Evolutionary conservation across 495 filamentous ascomycete species (phyloP).

Genomic region (Penicillium pancosmium): DNA sequence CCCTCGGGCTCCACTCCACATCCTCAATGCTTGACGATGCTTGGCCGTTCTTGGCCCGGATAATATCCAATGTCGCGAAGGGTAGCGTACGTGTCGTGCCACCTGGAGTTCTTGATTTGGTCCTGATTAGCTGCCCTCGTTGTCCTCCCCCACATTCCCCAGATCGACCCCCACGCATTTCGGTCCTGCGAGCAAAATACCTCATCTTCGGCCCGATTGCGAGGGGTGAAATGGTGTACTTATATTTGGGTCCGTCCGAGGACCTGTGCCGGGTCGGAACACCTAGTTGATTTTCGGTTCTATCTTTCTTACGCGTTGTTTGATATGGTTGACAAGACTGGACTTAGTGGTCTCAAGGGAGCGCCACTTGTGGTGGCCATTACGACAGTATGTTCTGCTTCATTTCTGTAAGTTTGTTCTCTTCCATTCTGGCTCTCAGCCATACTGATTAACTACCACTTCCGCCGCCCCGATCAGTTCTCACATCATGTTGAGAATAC

Average conservation of each 20-base stretch:
- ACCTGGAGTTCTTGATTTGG: not conserved
- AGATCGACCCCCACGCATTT: constrained; percentile 24
- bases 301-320: not conserved
- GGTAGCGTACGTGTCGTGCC: not conserved
- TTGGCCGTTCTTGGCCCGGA: not conserved
- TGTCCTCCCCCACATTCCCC: constrained; percentile 18
- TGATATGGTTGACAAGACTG: constrained; percentile 19
- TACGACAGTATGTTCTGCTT: constrained; percentile 29
- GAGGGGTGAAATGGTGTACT: not conserved
- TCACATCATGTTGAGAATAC: not conserved
- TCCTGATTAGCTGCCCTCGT: not conserved
- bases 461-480: not conserved
- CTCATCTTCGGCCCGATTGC: constrained; percentile 12
- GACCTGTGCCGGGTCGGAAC: not conserved
- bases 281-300: not conserved
- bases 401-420: constrained; percentile 19
- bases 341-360: constrained; percentile 16
- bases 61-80: constrained; percentile 3
- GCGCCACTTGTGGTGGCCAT: constrained; percentile 28
- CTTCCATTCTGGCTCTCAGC: not conserved
- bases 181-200: constrained; percentile 12
- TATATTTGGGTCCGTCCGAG: not conserved
- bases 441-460: not conserved
- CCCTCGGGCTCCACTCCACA: constrained; percentile 15
- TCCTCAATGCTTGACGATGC: constrained; percentile 3